Evolutionary conservation across 192 early-diverging fungal genomes (phyloP), one percentile per base, ranked within the genome.

Genomic region (Coemansia nantahalensis): DNA sequence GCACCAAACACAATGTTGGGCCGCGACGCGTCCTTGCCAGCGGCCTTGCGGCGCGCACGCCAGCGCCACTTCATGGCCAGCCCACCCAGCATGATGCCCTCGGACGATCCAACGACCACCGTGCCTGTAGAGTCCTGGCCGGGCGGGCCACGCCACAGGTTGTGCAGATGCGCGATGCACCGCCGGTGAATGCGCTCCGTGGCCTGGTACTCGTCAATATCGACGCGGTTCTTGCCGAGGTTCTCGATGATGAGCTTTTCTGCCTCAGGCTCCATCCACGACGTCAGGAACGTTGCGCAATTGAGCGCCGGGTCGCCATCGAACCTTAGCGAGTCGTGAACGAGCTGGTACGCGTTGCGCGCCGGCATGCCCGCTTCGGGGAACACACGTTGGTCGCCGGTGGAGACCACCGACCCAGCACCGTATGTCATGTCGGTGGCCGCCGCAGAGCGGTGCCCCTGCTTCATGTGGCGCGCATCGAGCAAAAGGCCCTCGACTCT

Each of bases 261-360:
- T 10, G 88, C 89, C 64, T 91, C 86, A 1, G 81, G 81, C 54
- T 93, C 89, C 87, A 90, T 90, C 72, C 80, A 86, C 14, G 85
- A 86, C 9, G 87, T 88, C 21, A 93, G 87, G 65, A 86, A 90
- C 26, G 82, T 82, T 1, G 88, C 88, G 55, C 88, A 71, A 76
- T 90, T 91, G 50, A 86, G 75, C 41, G 72, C 70, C 33, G 90
- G 90, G 37, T 85, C 84, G 36, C 88, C 86, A 51, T 93, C 90
- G 33, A 91, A 74, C 67, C 83, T 79, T 2, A 89, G 68, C 58
- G 86, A 79, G 58, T 89, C 87, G 50, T 87, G 83, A 60, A 89
- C 81, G 38, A 89, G 54, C 65, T 86, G 87, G 67, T 87, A 89
- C 3, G 83, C 79, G 28, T 77, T 77, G 39, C 64, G 62, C 22